Percentiles rank a stretch among this genome's conserved stretches.
Evolutionary conservation across 148 eudicot species (phyloP).

Genomic region (Salicornia ramosissima): DNA sequence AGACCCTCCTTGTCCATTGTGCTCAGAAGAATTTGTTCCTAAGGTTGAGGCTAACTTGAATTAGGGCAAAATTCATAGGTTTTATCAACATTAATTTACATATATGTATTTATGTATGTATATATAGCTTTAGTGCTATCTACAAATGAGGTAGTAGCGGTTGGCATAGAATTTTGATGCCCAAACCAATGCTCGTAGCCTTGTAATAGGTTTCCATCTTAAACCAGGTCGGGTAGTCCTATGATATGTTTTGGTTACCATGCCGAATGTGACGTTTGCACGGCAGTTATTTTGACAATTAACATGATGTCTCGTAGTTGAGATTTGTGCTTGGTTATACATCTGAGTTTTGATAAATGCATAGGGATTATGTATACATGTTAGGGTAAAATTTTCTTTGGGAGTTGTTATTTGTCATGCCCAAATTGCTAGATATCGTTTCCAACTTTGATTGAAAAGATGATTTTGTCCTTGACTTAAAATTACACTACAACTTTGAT

Average conservation of each 20-base stretch:
- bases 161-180: neutral
- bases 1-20: conserved; percentile 77
- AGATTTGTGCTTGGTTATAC: too few relatives aligned
- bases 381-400: too few relatives aligned
- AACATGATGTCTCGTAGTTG: neutral
- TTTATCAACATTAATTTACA: neutral
- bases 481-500: too few relatives aligned
- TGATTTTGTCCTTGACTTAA: too few relatives aligned
- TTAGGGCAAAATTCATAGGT: neutral
- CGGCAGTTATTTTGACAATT: neutral
- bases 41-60: conserved; percentile 26
- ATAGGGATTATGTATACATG: too few relatives aligned
- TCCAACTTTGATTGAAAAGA: too few relatives aligned
- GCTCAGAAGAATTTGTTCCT: conserved; percentile 21
- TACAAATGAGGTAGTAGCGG: neutral
- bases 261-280: neutral
- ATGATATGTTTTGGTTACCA: neutral
- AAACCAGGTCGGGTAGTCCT: neutral
- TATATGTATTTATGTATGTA: neutral
- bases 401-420: too few relatives aligned
- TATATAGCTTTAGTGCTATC: neutral
- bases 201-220: too few relatives aligned
- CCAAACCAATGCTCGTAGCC: conserved; percentile 8
- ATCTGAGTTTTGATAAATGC: too few relatives aligned
- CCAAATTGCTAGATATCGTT: too few relatives aligned